These are phyloP conservation scores for Syncephalastrum sp. DNA, from an alignment of 371 early-diverging fungal genomes.

Conservation along the genomic window DNA sequence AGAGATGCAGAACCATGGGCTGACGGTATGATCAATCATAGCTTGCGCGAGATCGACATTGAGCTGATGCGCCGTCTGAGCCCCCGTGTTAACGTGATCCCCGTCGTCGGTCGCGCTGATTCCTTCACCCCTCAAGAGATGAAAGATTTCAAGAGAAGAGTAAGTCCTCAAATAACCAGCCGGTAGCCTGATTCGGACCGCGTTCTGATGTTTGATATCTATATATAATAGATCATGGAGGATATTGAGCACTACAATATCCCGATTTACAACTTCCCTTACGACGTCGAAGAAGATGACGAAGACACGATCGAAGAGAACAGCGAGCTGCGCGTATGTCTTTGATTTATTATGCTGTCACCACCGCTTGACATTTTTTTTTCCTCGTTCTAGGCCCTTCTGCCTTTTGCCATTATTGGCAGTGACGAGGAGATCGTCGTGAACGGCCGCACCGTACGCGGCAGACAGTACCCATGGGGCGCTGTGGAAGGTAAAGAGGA, in stretches of 20 bases:
- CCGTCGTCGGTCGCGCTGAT: slow-evolving; percentile 83
- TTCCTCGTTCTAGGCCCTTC: slow-evolving; percentile 53
- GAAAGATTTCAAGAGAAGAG: slow-evolving; percentile 82
- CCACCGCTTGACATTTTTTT: background rate
- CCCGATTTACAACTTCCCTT: slow-evolving; percentile 87
- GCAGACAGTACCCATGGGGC: slow-evolving; percentile 99
- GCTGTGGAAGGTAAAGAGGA: slow-evolving; percentile 78
- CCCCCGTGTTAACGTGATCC: slow-evolving; percentile 93
- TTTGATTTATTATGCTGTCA: background rate
- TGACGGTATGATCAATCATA: slow-evolving; percentile 14
- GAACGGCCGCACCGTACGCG: slow-evolving; percentile 79
- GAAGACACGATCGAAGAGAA: slow-evolving; percentile 96
- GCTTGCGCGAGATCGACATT: slow-evolving; percentile 95
- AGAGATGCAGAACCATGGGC: no score
- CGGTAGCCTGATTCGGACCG: no score
- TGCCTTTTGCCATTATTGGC: slow-evolving; percentile 97
- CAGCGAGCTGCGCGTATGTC: slow-evolving; percentile 78
- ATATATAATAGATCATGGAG: slow-evolving; percentile 72
- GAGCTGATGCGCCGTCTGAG: slow-evolving; percentile 94
- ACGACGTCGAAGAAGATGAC: slow-evolving; percentile 77
- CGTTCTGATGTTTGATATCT: background rate
- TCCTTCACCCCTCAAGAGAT: slow-evolving; percentile 75
- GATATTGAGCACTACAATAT: slow-evolving; percentile 90
- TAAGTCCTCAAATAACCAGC: slow-evolving; percentile 21
- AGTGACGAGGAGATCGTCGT: slow-evolving; percentile 88